These are phyloP conservation scores for Penicillium silybi DNA, from an alignment of 495 filamentous ascomycete species.

Conservation along the genomic window DNA sequence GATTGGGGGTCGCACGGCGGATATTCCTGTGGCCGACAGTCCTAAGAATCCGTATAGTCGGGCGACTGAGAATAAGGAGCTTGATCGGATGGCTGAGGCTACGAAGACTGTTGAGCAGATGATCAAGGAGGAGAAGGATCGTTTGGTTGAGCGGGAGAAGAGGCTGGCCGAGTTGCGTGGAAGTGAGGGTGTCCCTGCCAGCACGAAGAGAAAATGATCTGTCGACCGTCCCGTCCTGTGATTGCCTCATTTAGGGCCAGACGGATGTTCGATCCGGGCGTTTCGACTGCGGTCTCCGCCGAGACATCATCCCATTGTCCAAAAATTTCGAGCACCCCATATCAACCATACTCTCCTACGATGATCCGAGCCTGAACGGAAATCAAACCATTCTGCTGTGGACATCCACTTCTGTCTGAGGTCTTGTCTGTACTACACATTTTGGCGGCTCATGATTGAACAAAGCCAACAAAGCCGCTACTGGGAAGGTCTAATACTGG, in stretches of 20 bases:
- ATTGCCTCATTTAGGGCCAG: not conserved
- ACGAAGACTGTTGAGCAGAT: constrained; percentile 68
- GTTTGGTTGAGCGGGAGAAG: constrained; percentile 58
- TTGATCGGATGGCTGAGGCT: constrained; percentile 53
- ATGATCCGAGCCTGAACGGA: not conserved
- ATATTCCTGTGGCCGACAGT: constrained; percentile 62
- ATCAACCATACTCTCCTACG: not conserved
- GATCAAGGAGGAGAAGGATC: constrained; percentile 63
- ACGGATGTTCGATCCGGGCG: not conserved
- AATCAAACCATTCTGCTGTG: not conserved
- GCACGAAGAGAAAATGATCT: constrained; percentile 42
- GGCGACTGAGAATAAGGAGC: constrained; percentile 68
- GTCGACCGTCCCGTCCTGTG: not conserved
- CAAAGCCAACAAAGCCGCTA: not conserved
- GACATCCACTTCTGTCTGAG: not conserved
- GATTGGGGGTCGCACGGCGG: constrained; percentile 56
- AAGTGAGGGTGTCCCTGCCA: constrained; percentile 40
- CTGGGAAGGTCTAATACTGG: not conserved
- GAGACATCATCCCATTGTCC: not conserved
- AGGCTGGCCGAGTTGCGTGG: constrained; percentile 60
- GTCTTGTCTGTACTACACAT: not conserved
- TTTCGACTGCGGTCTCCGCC: not conserved
- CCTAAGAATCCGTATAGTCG: constrained; percentile 68
- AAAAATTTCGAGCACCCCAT: not conserved
- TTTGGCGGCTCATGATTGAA: not conserved